Evolutionary conservation across 2,329 filamentous ascomycete species (phyloP).

Genomic region (Leptodontidium sp.): DNA sequence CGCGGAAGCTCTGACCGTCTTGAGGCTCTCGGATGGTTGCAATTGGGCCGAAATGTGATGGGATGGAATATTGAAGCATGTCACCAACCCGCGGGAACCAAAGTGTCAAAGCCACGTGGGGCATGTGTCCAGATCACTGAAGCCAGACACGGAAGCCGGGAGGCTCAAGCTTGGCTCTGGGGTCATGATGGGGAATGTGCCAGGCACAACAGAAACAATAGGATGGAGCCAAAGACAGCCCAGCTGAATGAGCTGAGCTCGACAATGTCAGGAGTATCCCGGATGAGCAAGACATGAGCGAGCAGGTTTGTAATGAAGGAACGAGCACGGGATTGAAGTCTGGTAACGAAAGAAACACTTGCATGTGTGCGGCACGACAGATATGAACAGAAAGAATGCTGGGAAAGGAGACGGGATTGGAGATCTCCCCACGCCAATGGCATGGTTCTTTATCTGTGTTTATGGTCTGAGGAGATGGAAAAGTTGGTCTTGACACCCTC

Average conservation of each 20-base stretch:
- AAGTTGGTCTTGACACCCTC: background rate
- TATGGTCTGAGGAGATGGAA: background rate
- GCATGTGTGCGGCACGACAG: constrained; percentile 11
- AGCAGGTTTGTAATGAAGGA: constrained; percentile 1
- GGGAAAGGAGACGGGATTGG: background rate
- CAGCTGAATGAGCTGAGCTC: background rate
- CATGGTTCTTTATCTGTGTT: background rate
- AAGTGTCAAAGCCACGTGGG: constrained; percentile 15
- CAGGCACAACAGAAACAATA: background rate
- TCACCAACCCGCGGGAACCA: background rate
- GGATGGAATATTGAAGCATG: background rate
- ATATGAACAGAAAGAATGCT: constrained; percentile 10
- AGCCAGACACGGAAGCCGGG: background rate
- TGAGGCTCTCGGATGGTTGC: background rate
- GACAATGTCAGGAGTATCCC: background rate
- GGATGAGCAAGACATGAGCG: constrained; percentile 5
- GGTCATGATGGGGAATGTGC: background rate
- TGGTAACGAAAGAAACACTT: constrained; percentile 3
- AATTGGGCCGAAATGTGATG: background rate
- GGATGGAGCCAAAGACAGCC: background rate
- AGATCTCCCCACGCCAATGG: background rate
- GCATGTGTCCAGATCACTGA: background rate
- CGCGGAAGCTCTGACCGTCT: background rate
- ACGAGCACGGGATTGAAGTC: constrained; percentile 1
- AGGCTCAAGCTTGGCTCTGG: background rate